These are phyloP conservation scores for Thielaviopsis punctulata DNA, from an alignment of 2,329 filamentous ascomycete species.

Conservation along the genomic window DNA sequence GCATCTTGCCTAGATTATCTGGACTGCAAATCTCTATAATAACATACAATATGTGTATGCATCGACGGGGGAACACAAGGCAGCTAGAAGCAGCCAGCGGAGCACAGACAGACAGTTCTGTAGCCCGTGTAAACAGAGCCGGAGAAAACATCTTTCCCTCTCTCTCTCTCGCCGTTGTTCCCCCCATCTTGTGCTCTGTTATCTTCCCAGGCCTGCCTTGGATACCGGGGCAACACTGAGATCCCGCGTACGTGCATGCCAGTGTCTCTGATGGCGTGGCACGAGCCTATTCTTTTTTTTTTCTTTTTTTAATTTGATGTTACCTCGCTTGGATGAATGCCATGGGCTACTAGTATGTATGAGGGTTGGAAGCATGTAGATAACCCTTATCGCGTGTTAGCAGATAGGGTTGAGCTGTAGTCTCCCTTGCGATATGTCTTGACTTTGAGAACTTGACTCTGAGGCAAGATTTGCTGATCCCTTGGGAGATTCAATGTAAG, in stretches of 20 bases:
- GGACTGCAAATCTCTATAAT: too few species aligned
- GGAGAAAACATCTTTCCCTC: not conserved
- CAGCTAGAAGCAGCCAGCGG: not conserved
- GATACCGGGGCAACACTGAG: slow-evolving; percentile 2
- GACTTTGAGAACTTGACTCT: not conserved
- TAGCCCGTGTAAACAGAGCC: not conserved
- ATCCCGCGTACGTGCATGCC: slow-evolving; percentile 18
- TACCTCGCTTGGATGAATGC: too few species aligned
- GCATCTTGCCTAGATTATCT: too few species aligned
- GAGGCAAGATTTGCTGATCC: not conserved
- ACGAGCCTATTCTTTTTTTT: slow-evolving; percentile 11
- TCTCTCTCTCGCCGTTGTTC: not conserved
- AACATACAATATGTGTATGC: too few species aligned
- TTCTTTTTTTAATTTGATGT: not conserved
- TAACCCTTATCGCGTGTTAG: not conserved
- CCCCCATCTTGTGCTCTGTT: not conserved
- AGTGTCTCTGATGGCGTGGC: slow-evolving; percentile 18
- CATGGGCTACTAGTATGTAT: too few species aligned
- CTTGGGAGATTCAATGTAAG: not conserved
- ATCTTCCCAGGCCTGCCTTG: not conserved
- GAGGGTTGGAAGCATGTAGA: not conserved
- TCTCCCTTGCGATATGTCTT: not conserved
- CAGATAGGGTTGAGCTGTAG: not conserved
- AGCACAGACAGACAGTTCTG: not conserved
- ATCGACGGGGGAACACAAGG: too few species aligned